Evolutionary conservation across 1,284 basidiomycete species (phyloP).

Genomic region (Puccinia hordei): DNA sequence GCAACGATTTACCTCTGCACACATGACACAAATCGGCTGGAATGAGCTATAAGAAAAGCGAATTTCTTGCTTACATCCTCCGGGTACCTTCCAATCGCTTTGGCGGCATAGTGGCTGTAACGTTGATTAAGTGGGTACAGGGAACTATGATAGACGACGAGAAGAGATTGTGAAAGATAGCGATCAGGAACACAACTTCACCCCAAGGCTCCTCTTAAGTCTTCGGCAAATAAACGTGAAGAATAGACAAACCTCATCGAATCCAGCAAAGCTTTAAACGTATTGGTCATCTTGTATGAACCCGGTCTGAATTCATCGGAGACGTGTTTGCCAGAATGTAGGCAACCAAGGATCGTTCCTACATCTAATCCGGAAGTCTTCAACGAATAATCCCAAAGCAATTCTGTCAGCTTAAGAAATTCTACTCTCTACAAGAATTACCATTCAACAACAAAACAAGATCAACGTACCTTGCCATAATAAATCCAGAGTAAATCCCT

Average conservation of each 20-base stretch:
- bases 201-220: not conserved
- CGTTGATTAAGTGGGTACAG: constrained; percentile 38
- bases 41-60: not conserved
- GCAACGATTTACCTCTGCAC: too few species aligned
- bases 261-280: constrained; percentile 21
- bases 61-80: constrained; percentile 49
- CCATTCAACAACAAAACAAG: not conserved
- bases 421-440: not conserved
- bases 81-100: constrained; percentile 52
- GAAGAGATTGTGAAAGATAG: not conserved
- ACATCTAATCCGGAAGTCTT: constrained; percentile 45
- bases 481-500: constrained; percentile 18
- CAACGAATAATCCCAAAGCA: not conserved
- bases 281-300: constrained; percentile 26
- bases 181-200: not conserved
- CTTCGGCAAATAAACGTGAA: not conserved
- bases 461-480: constrained; percentile 31
- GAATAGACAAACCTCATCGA: constrained; percentile 24
- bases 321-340: constrained; percentile 27
- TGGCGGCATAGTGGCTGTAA: constrained; percentile 21
- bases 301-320: constrained; percentile 1
- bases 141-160: not conserved
- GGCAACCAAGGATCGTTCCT: constrained; percentile 36
- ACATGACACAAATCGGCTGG: not conserved
- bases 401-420: not conserved